phyloP scores from a whole-genome alignment of 2,329 filamentous ascomycete genomes.

The Paecilomyces dactylethromorphus region DNA sequence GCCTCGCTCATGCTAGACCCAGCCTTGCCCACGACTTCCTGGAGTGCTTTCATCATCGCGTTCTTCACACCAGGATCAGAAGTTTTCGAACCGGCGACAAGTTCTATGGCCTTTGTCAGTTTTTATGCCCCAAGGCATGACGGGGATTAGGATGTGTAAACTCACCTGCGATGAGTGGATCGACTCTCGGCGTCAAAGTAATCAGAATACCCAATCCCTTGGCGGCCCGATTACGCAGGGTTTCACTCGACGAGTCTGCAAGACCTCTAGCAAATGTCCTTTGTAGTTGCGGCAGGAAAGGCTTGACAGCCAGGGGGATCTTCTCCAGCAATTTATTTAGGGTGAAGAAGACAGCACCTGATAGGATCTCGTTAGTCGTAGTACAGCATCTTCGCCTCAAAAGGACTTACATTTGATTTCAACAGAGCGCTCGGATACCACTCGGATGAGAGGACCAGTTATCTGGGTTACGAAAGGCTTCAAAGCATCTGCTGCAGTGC shows the following conservation, averaged over 20 bases:
- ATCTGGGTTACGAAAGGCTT: conserved; percentile 97
- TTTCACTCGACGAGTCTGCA: conserved; percentile 85
- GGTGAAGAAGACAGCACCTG: conserved; percentile 80
- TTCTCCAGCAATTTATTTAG: conserved; percentile 94
- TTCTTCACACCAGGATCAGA: conserved; percentile 78
- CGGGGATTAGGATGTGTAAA: neutral
- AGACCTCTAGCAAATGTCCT: conserved; percentile 94
- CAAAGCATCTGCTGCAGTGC: conserved; percentile 77
- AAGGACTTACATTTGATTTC: conserved; percentile 66
- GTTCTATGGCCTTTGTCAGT: conserved; percentile 48
- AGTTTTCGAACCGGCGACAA: conserved; percentile 94
- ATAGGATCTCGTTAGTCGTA: conserved; percentile 13
- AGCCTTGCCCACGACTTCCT: conserved; percentile 92
- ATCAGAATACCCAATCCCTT: conserved; percentile 93
- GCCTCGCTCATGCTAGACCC: conserved; percentile 90
- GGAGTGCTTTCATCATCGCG: conserved; percentile 94
- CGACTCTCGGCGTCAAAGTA: conserved; percentile 88
- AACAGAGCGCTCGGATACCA: conserved; percentile 90
- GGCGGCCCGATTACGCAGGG: conserved; percentile 78
- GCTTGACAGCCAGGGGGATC: conserved; percentile 90
- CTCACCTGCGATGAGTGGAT: conserved; percentile 70
- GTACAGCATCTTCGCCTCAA: neutral
- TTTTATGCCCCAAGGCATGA: neutral
- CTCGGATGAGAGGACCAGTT: conserved; percentile 93
- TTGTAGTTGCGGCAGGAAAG: conserved; percentile 93